phyloP scores from a whole-genome alignment of 768 basidiomycete species.

The Hortiboletus campestris region DNA sequence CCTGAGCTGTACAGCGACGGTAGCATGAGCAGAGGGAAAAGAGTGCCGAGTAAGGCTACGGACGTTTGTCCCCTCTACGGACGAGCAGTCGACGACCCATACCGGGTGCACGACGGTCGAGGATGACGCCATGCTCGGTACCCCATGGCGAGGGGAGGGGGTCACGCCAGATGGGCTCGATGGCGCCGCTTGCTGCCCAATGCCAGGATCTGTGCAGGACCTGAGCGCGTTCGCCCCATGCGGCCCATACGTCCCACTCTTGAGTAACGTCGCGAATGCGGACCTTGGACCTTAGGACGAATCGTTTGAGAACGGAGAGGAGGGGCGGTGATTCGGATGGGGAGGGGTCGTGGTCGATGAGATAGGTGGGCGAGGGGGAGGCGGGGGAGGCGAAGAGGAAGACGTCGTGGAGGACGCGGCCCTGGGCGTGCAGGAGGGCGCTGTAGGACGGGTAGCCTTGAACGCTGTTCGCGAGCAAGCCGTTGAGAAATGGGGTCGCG shows the following conservation, averaged over 20 bases:
- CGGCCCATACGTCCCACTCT: constrained; percentile 78
- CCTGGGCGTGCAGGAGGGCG: constrained; percentile 83
- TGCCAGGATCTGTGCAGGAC: constrained; percentile 47
- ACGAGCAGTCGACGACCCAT: constrained; percentile 79
- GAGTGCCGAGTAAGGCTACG: constrained; percentile 33
- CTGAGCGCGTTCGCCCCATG: constrained; percentile 59
- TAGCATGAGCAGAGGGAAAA: not conserved
- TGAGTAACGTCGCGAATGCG: constrained; percentile 74
- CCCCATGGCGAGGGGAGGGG: constrained; percentile 54
- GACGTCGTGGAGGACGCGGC: constrained; percentile 84
- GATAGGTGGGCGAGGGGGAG: constrained; percentile 50
- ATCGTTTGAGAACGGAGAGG: constrained; percentile 72
- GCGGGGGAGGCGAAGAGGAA: constrained; percentile 71
- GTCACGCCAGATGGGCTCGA: constrained; percentile 72
- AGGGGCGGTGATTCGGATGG: constrained; percentile 60
- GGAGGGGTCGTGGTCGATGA: constrained; percentile 71
- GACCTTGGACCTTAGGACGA: constrained; percentile 87
- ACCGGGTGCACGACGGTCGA: constrained; percentile 67
- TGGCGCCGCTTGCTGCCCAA: constrained; percentile 66
- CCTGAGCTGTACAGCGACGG: constrained; percentile 42
- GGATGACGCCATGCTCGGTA: constrained; percentile 45
- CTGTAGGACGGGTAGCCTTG: constrained; percentile 58
- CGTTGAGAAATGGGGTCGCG: constrained; percentile 78
- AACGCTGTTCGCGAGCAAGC: constrained; percentile 58
- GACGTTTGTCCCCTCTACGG: constrained; percentile 70